A percentile compares a stretch with the other conserved stretches of the same genome.
phyloP scores from a whole-genome alignment of 495 filamentous ascomycete species.

The Penicillium salamii region DNA sequence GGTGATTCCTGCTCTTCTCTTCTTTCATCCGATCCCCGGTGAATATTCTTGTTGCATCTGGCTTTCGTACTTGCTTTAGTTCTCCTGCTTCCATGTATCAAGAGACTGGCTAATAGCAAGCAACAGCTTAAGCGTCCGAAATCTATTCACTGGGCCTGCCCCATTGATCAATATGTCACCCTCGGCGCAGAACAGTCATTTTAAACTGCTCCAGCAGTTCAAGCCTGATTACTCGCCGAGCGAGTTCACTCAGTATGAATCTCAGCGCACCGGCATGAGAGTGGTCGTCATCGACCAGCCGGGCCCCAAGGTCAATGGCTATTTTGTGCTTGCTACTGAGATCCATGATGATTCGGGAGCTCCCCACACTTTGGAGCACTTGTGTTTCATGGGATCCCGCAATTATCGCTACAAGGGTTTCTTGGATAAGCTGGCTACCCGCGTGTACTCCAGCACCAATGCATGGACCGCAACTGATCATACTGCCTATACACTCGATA shows the following conservation, averaged over 20 bases:
- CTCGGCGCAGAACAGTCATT: conserved; percentile 48
- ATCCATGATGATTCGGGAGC: conserved; percentile 96
- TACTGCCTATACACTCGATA: conserved; percentile 93
- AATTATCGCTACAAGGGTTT: conserved; percentile 92
- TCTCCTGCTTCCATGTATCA: background rate
- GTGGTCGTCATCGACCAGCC: conserved; percentile 87
- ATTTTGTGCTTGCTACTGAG: conserved; percentile 94
- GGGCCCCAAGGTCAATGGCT: conserved; percentile 90
- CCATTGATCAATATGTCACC: conserved; percentile 40
- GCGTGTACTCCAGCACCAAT: conserved; percentile 92
- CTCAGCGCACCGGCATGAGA: conserved; percentile 86
- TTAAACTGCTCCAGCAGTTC: conserved; percentile 82
- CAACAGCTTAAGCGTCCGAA: conserved; percentile 19
- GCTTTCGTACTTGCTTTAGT: background rate
- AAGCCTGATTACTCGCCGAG: conserved; percentile 82
- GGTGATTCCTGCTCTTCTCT: background rate
- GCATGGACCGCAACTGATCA: conserved; percentile 93
- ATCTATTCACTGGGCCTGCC: conserved; percentile 19
- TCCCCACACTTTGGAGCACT: conserved; percentile 93
- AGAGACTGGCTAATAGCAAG: background rate
- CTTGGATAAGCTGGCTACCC: conserved; percentile 86
- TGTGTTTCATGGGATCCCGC: conserved; percentile 97
- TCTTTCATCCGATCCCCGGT: no score
- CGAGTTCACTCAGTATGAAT: conserved; percentile 84
- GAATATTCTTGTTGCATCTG: no score